Percentiles rank a stretch among this genome's conserved stretches.
phyloP scores from a whole-genome alignment of 1,284 basidiomycete species.

The Cutaneotrichosporon cavernicola region DNA sequence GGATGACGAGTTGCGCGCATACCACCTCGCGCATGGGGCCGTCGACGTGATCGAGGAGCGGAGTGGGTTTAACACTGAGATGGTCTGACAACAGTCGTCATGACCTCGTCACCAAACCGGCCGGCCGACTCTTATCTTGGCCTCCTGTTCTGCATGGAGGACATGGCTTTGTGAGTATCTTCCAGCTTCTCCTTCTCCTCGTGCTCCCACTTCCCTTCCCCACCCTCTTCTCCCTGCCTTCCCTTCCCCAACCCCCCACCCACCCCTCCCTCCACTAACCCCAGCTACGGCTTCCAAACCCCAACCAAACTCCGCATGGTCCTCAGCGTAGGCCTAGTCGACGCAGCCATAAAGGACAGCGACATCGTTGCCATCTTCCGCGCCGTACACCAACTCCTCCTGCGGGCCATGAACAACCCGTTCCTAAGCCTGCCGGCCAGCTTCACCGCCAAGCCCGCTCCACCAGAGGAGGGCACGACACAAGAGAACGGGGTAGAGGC shows the following conservation, averaged over 20 bases:
- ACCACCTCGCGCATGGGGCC: conserved; percentile 51
- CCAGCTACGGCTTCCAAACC: conserved; percentile 53
- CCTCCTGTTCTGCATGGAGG: conserved; percentile 53
- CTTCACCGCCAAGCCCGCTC: conserved; percentile 29
- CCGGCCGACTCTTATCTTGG: conserved; percentile 52
- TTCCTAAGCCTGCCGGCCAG: conserved; percentile 42
- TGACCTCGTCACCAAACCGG: conserved; percentile 44
- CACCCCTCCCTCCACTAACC: conserved; percentile 1
- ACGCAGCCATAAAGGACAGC: conserved; percentile 53
- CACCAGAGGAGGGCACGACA: neutral
- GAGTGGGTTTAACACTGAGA: conserved; percentile 36
- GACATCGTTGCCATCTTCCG: conserved; percentile 53
- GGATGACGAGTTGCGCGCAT: conserved; percentile 49
- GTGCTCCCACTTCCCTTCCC: too few relatives aligned
- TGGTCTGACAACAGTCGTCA: conserved; percentile 40
- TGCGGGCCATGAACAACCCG: conserved; percentile 43
- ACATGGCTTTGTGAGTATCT: conserved; percentile 51
- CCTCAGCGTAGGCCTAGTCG: conserved; percentile 50
- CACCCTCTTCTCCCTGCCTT: neutral
- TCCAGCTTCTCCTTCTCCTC: neutral
- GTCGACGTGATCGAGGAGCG: conserved; percentile 53
- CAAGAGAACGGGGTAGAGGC: conserved; percentile 1
- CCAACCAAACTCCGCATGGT: conserved; percentile 49
- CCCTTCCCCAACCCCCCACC: too few relatives aligned
- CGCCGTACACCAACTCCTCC: conserved; percentile 49